Evolutionary conservation across 2,329 filamentous ascomycete species (phyloP).

Genomic region (Pezicula carpinea): DNA sequence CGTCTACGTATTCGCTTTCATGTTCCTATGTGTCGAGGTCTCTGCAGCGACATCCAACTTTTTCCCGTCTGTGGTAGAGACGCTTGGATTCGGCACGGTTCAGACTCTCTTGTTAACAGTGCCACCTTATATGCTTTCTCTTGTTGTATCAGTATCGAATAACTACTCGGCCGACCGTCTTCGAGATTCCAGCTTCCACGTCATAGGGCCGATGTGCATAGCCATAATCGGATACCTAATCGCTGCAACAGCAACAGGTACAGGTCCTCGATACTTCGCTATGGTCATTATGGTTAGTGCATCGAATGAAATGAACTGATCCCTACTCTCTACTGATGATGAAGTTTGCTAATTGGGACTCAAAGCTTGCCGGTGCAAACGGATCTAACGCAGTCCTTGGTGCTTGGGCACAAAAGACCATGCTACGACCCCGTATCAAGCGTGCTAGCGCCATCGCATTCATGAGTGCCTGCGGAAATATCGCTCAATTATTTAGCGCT

Average conservation of each 20-base stretch:
- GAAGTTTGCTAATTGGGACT: background rate
- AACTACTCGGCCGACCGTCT: background rate
- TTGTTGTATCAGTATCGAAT: background rate
- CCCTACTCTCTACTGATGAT: background rate
- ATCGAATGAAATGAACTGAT: background rate
- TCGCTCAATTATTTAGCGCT: background rate
- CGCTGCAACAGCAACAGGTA: background rate
- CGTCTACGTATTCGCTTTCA: constrained; percentile 7
- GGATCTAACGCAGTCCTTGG: background rate
- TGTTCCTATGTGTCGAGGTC: background rate
- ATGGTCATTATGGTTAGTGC: constrained; percentile 4
- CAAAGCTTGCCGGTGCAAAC: background rate
- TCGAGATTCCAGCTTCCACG: background rate
- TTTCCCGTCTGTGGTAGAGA: constrained; percentile 17
- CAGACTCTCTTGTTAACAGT: constrained; percentile 4
- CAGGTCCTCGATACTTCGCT: constrained; percentile 5
- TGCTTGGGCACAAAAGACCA: background rate
- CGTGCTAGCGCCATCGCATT: constrained; percentile 2
- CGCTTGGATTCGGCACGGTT: constrained; percentile 19
- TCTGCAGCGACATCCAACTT: constrained; percentile 18
- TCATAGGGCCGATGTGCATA: background rate
- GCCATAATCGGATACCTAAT: constrained; percentile 1
- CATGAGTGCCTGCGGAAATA: constrained; percentile 1
- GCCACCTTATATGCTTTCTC: background rate
- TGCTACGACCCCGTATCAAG: constrained; percentile 5